A percentile compares a stretch with the other conserved stretches of the same genome.
Evolutionary conservation across 2,329 filamentous ascomycete genomes (phyloP).

Genomic region (Ambrosiella cleistominuta): DNA sequence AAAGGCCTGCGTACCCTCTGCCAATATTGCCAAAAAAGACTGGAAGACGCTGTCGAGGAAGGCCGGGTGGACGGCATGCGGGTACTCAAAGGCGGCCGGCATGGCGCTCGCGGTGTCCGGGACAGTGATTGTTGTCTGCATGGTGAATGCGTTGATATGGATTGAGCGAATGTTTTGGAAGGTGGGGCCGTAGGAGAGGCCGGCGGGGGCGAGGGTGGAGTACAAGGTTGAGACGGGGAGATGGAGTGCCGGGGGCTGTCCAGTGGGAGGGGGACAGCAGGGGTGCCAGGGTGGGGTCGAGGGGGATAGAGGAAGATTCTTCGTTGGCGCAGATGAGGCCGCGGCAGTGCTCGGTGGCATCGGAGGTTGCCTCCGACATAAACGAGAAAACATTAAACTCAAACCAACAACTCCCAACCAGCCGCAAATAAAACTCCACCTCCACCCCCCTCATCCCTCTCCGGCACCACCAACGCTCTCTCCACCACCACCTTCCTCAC

Average conservation of each 20-base stretch:
- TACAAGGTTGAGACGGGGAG: conserved; percentile 19
- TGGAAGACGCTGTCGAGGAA: conserved; percentile 40
- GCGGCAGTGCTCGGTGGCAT: too few species aligned
- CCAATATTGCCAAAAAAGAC: conserved; percentile 24
- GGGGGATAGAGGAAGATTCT: too few species aligned
- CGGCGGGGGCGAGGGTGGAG: conserved; percentile 29
- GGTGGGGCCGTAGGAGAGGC: conserved; percentile 32
- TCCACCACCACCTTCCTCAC: neutral
- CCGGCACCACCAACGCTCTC: neutral
- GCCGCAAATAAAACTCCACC: too few species aligned
- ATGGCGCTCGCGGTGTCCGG: conserved; percentile 34
- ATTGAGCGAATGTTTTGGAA: conserved; percentile 30
- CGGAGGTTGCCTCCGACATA: too few species aligned
- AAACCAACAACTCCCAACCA: too few species aligned
- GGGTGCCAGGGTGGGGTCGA: too few species aligned
- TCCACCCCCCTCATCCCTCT: too few species aligned
- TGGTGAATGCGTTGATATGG: conserved; percentile 19
- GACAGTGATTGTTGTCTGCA: conserved; percentile 24
- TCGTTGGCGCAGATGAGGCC: too few species aligned
- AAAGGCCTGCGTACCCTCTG: neutral
- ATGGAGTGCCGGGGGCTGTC: too few species aligned
- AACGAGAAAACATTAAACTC: too few species aligned
- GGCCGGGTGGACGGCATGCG: conserved; percentile 37
- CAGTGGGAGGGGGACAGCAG: too few species aligned
- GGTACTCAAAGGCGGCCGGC: conserved; percentile 34